Evolutionary conservation across 208 protist genomes (phyloP), one percentile per base, ranked within the genome.

Genomic region (Plasmodiophora brassicae): DNA sequence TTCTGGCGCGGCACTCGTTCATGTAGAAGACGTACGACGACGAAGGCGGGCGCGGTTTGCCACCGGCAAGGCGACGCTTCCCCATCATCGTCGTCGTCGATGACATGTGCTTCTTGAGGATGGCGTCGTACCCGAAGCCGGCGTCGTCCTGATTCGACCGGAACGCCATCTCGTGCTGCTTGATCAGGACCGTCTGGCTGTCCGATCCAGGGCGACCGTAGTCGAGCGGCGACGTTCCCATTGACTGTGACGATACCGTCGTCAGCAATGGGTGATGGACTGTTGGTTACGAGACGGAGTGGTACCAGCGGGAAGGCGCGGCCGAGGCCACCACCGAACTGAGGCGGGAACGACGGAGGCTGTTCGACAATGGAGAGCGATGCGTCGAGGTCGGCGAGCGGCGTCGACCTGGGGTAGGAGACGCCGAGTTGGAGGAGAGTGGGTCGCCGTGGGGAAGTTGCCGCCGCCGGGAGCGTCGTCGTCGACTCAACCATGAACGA

Each of bases 21-120:
- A 78, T 32, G n/a, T 78, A 78, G 65, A 78, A 78, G 10, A 32
- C 65, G n/a, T 78, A 78, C n/a, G 65, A 78, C 41, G 65, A 78
- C 5, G 65, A 78, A 14, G 65, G 65, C 20, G 65, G 65, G 5
- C 10, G 10, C 5, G 65, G 65, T 44, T 78, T n/a, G 10, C n/a
- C 41, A 8, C 32, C 41, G 10, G 14, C n/a, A n/a, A n/a, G n/a
- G n/a, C n/a, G n/a, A n/a, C n/a, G 50, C 50, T 32, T 78, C 65
- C 10, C n/a, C 65, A 78, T 78, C 65, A 5, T 78, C 65, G 5
- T 78, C 65, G n/a, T 38, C 65, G 50, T 57, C 25, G 50, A 25
- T 57, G 50, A 28, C 25, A 57, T 57, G 50, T 14, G 25, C 50
- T 57, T 57, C 10, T 78, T 78, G 5, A 38, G 65, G 14, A 78